phyloP scores from a whole-genome alignment of 2,329 filamentous ascomycete genomes.

The Alternaria triticimaculans region DNA sequence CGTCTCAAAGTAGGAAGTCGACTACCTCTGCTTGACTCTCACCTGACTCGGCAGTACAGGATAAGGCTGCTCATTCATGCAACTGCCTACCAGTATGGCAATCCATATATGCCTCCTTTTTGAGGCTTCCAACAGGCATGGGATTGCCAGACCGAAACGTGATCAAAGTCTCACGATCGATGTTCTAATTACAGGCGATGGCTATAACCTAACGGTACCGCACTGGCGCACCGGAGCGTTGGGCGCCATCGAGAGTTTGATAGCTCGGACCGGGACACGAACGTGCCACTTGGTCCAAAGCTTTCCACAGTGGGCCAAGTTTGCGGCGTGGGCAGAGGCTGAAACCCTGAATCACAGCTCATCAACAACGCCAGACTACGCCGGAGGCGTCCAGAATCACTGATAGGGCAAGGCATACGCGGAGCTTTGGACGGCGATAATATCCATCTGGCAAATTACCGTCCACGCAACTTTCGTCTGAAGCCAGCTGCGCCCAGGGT shows the following conservation, averaged over 20 bases:
- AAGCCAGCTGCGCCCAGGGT: slow-evolving; percentile 8
- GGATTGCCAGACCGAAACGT: not conserved
- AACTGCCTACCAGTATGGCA: slow-evolving; percentile 1
- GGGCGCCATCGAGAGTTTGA: slow-evolving; percentile 23
- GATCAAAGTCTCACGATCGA: not conserved
- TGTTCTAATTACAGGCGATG: slow-evolving; percentile 24
- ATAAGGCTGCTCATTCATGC: slow-evolving; percentile 14
- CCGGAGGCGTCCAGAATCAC: slow-evolving; percentile 16
- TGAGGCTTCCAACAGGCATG: not conserved
- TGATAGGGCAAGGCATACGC: slow-evolving; percentile 17
- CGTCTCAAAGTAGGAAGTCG: slow-evolving; percentile 7
- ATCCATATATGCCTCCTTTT: slow-evolving; percentile 3
- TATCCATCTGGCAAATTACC: slow-evolving; percentile 11
- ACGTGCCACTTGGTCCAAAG: slow-evolving; percentile 26
- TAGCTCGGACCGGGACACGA: slow-evolving; percentile 29
- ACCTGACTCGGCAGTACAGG: slow-evolving; percentile 2
- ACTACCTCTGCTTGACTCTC: slow-evolving; percentile 4
- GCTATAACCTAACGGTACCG: slow-evolving; percentile 29
- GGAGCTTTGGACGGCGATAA: not conserved
- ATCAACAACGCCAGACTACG: slow-evolving; percentile 13
- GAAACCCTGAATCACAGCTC: slow-evolving; percentile 35
- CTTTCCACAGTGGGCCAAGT: slow-evolving; percentile 18
- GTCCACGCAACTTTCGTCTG: slow-evolving; percentile 9
- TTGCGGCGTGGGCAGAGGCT: slow-evolving; percentile 31
- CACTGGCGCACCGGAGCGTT: slow-evolving; percentile 24